Evolutionary conservation across 1,284 basidiomycete species (phyloP), one percentile per base, ranked within the genome.

Genomic region (Coriolopsis trogii): DNA sequence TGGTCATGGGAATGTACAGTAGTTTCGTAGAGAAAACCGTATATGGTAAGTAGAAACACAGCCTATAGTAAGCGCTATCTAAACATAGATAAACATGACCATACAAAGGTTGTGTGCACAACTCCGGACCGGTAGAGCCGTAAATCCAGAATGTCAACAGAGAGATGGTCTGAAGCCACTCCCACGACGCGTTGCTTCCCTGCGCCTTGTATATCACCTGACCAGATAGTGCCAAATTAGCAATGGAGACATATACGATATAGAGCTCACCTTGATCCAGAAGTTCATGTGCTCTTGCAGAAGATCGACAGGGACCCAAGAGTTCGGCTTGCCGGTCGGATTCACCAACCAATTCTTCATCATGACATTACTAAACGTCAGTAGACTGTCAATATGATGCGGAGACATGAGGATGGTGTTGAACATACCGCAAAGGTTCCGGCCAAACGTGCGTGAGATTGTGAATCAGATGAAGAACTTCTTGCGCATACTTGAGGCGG

Each of bases 371-470:
- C 71, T 72, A 26, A n/a, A n/a, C n/a, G 10, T 10, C 30, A 33
- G 13, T 29, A n/a, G n/a, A 21, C 13, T 31, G 7, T 38, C 7
- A 49, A 31, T 28, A 29, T 30, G 9, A 21, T 9, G 12, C 15
- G 8, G 20, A 28, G 20, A 8, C 10, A 34, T 2, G 26, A 29
- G 18, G 23, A 33, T 23, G 4, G 33, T 33, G n/a, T 6, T n/a
- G 8, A 1, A 53, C 55, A n/a, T 54, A 73, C 72, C 62, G 52
- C 1, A 75, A 51, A 3, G 57, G 30, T 20, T 54, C 47, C 3
- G 69, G 70, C 75, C 74, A 76, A 0, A 76, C 70, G 41, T 66
- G 58, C 0, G 60, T 63, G 0, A 74, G 30, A 44, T 75, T 71
- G 48, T 78, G 74, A 0, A 75, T 62, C 0, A 75, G 47, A 49